These are phyloP conservation scores for Venturia nashicola DNA, from an alignment of 2,329 filamentous ascomycete genomes.

Conservation along the genomic window DNA sequence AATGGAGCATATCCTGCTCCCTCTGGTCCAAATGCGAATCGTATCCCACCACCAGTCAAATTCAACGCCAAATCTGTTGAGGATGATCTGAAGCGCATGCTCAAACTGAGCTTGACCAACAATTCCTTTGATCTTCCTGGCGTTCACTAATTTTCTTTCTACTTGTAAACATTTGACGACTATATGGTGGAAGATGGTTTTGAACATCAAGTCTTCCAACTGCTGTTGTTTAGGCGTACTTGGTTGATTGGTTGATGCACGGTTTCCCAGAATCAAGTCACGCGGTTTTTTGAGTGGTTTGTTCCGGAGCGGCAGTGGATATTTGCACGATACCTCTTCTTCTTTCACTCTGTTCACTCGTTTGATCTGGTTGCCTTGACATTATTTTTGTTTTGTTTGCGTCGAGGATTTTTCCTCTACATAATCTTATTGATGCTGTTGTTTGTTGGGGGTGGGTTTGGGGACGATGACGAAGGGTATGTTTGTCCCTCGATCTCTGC, in stretches of 20 bases:
- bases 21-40: conserved; percentile 2
- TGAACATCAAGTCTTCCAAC: not conserved
- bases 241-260: not conserved
- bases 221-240: not conserved
- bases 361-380: not conserved
- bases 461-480: not conserved
- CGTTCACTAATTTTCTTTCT: not conserved
- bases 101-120: conserved; percentile 16
- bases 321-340: not conserved
- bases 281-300: not conserved
- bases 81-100: conserved; percentile 28
- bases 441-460: not conserved
- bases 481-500: not conserved
- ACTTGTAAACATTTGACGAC: not conserved
- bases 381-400: not conserved
- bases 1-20: not conserved
- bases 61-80: conserved; percentile 23
- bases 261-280: not conserved
- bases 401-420: not conserved
- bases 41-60: not conserved
- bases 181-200: not conserved
- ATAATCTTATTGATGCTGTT: not conserved
- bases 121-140: not conserved
- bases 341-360: not conserved
- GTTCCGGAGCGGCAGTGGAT: not conserved